phyloP scores from a whole-genome alignment of 2,329 filamentous ascomycete species.

The Talaromyces piceae region DNA sequence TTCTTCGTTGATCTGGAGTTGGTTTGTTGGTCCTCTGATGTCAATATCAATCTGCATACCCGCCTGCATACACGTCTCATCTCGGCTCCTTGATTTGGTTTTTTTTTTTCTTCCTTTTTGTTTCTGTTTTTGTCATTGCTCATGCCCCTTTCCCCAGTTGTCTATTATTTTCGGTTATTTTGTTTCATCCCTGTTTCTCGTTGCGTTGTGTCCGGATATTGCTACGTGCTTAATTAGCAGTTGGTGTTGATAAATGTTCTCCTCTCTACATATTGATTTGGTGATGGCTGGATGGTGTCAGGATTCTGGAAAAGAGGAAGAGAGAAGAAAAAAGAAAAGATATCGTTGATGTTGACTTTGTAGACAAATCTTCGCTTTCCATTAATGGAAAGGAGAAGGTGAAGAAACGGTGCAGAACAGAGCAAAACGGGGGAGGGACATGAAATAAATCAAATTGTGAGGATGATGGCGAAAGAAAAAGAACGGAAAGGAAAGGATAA shows the following conservation, averaged over 20 bases:
- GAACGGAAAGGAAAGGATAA: not conserved
- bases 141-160: too few species aligned
- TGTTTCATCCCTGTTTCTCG: not conserved
- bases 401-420: not conserved
- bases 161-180: too few species aligned
- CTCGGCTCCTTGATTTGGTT: not conserved
- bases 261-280: not conserved
- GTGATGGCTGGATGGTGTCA: not conserved
- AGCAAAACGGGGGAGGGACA: too few species aligned
- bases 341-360: not conserved
- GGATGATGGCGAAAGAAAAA: not conserved
- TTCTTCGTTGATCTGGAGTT: conserved; percentile 1
- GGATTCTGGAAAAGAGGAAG: not conserved
- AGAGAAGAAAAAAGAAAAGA: not conserved
- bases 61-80: not conserved
- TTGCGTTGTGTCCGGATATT: not conserved
- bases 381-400: not conserved
- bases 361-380: not conserved
- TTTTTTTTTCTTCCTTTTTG: not conserved
- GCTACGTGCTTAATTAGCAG: not conserved
- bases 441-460: not conserved
- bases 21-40: not conserved
- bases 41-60: conserved; percentile 3
- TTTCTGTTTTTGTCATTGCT: too few species aligned
- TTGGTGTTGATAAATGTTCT: not conserved